Conservation (phyloP, 371 early-diverging fungal species). For the Funneliformis caledonium region DNA sequence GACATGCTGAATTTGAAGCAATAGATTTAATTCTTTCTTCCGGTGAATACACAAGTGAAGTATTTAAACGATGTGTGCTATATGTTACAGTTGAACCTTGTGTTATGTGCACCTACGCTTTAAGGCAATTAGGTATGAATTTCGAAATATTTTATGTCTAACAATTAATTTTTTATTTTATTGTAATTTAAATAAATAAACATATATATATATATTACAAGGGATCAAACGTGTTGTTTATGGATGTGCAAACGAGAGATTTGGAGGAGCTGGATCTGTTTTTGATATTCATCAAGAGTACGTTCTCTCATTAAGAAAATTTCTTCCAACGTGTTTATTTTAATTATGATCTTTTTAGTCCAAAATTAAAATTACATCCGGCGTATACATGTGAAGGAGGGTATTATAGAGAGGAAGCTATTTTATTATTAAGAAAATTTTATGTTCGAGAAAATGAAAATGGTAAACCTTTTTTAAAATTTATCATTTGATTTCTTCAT, state of each 20-base stretch:
- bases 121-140: conserved; percentile 70
- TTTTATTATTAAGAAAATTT: conserved; percentile 84
- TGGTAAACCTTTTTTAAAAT: conserved; percentile 57
- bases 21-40: conserved; percentile 74
- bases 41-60: conserved; percentile 44
- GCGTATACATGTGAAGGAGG: conserved; percentile 75
- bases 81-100: conserved; percentile 99
- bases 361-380: conserved; percentile 36
- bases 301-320: conserved; percentile 39
- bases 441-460: conserved; percentile 89
- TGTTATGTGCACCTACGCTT: conserved; percentile 97
- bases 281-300: conserved; percentile 73
- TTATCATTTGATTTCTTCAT: neutral
- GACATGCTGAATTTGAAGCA: conserved; percentile 93
- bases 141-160: neutral
- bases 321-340: neutral
- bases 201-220: conserved; percentile 30
- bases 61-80: conserved; percentile 69
- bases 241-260: conserved; percentile 93
- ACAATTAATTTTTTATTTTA: neutral
- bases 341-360: conserved; percentile 32
- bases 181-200: neutral
- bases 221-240: conserved; percentile 81
- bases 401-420: conserved; percentile 78
- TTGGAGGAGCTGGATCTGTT: conserved; percentile 95